Evolutionary conservation across 129 eudicot species (phyloP), one percentile per base, ranked within the genome.

Genomic region (Arctium lappa): DNA sequence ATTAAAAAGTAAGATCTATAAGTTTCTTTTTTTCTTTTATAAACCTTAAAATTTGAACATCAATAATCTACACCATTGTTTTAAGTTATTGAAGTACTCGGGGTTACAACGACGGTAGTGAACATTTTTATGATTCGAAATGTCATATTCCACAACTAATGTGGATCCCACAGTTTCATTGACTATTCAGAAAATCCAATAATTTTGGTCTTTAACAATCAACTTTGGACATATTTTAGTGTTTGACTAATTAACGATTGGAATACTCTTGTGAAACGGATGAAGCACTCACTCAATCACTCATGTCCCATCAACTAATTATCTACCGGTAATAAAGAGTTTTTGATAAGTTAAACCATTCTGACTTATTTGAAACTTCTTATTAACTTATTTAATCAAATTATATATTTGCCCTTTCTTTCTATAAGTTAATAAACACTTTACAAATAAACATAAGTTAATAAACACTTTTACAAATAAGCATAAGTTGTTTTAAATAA

Each of bases 161-260:
- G 68, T 60, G 68, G 68, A 60, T 60, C 68, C 68, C 68, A 60
- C 68, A 60, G 13, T 70, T 56, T 62, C 36, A 36, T 77, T 50
- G 69, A 69, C 76, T 68, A 79, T 79, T 66, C 71, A 56, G 18
- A 60, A 60, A 34, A 60, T 56, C 71, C 68, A 77, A 77, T 77
- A 68, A 39, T 40, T 38, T 60, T 60, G 29, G 29, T 18, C 33
- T 33, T 37, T 22, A 79, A 40, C 40, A 4, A 66, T 39, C 32
- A 40, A 68, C 82, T 79, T 79, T 79, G 70, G 74, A 79, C 66
- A 79, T 40, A 68, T 79, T 62, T 79, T 40, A 79, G 82, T 79
- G 82, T 68, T 79, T 79, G 75, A 69, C 75, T 79, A 78, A 5
- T 33, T 69, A 78, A 5, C 18, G 40, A 63, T 38, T 65, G 56